Percentiles rank a stretch among this genome's conserved stretches.
Evolutionary conservation across 208 protist genomes (phyloP).

Genomic region (Acanthamoeba healyi): DNA sequence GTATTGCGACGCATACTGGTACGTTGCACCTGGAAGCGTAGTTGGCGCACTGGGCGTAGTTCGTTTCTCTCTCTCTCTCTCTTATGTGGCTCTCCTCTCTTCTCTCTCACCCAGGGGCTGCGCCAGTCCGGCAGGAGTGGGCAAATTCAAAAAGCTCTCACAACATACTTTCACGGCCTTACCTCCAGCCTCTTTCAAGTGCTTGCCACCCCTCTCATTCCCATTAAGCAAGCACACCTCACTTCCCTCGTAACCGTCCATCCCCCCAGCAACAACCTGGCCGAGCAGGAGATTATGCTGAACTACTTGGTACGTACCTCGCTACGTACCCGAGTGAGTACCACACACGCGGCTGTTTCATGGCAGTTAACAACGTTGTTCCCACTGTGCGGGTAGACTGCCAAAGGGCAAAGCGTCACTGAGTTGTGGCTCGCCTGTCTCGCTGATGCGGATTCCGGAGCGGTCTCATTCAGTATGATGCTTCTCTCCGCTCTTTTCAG

Average conservation of each 20-base stretch:
- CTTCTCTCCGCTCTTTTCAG: not conserved
- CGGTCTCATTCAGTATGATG: not conserved
- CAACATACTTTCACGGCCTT: conserved; percentile 51
- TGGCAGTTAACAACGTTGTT: not conserved
- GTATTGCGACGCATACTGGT: conserved; percentile 6
- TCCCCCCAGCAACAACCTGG: conserved; percentile 1
- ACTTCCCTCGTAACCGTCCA: not conserved
- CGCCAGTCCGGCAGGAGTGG: not conserved
- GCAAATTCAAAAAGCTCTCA: conserved; percentile 40
- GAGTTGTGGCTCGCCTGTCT: conserved; percentile 28
- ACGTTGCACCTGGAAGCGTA: not conserved
- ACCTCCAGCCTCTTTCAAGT: conserved; percentile 52
- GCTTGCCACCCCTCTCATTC: not conserved
- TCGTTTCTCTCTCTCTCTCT: too few species aligned
- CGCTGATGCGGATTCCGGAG: not conserved
- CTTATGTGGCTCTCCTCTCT: too few species aligned
- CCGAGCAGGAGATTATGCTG: conserved; percentile 29
- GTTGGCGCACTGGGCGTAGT: too few species aligned
- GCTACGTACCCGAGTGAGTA: not conserved
- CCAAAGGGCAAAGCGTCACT: not conserved
- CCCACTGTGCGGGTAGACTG: not conserved
- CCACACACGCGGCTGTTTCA: not conserved
- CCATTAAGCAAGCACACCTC: not conserved
- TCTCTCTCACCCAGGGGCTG: too few species aligned
- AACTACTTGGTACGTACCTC: conserved; percentile 6